Evolutionary conservation across 176 grass and related monocot species (phyloP).

Genomic region (Ananas comosus): DNA sequence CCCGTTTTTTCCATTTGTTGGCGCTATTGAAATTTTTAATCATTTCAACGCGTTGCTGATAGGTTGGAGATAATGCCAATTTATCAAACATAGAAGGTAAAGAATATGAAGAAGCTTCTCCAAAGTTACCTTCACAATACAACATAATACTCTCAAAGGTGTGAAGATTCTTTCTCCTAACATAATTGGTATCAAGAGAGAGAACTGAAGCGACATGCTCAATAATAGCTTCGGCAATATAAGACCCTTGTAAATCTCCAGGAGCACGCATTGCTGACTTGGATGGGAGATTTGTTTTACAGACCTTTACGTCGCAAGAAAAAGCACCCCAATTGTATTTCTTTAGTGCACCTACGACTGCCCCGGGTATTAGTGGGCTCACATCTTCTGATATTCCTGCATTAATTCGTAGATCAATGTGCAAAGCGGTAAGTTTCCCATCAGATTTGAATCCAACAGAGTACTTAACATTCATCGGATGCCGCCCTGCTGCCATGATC

Average conservation of each 20-base stretch:
- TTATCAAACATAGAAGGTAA: slow-evolving; percentile 56
- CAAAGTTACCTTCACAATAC: slow-evolving; percentile 34
- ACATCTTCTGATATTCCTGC: slow-evolving; percentile 42
- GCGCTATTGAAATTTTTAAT: slow-evolving; percentile 41
- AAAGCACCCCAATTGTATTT: slow-evolving; percentile 84
- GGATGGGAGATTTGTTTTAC: slow-evolving; percentile 66
- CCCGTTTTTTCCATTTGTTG: slow-evolving; percentile 75
- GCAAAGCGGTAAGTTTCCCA: slow-evolving; percentile 54
- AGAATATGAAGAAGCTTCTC: slow-evolving; percentile 51
- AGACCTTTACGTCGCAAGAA: slow-evolving; percentile 51
- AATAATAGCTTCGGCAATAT: slow-evolving; percentile 79
- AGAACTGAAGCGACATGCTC: slow-evolving; percentile 66
- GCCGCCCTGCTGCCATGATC: slow-evolving; percentile 57
- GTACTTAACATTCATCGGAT: slow-evolving; percentile 71
- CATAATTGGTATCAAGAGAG: slow-evolving; percentile 29
- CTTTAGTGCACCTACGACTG: slow-evolving; percentile 39
- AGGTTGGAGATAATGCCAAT: slow-evolving; percentile 47
- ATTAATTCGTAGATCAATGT: slow-evolving; percentile 51
- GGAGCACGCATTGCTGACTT: slow-evolving; percentile 60
- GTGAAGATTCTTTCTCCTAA: slow-evolving; percentile 78
- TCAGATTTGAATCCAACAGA: slow-evolving; percentile 76
- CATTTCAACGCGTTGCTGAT: slow-evolving; percentile 21
- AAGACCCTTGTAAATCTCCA: slow-evolving; percentile 70
- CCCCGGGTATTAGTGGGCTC: slow-evolving; percentile 7
- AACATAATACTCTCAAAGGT: slow-evolving; percentile 38